A percentile compares a stretch with the other conserved stretches of the same genome.
Conservation (phyloP, 1,284 basidiomycete genomes). For the Fomitopsis betulina region DNA sequence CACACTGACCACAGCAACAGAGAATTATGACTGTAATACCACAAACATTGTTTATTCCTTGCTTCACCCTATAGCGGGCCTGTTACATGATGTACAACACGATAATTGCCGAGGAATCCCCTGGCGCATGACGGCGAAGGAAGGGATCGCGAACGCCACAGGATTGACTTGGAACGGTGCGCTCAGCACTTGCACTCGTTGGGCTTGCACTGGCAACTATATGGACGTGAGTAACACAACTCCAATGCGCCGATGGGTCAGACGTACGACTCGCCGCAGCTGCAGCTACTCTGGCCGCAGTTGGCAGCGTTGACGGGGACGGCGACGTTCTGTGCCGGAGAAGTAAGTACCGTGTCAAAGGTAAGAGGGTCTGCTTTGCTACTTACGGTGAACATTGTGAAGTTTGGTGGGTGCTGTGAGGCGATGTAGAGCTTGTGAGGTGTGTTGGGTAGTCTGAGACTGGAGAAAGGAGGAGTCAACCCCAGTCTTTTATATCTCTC, state of each 20-base stretch:
- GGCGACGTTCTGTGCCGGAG: slow-evolving; percentile 31
- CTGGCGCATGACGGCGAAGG: neutral
- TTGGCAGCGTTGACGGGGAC: slow-evolving; percentile 38
- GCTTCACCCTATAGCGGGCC: neutral
- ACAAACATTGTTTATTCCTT: neutral
- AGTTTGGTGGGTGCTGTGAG: neutral
- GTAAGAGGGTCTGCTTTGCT: neutral
- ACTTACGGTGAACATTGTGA: slow-evolving; percentile 11
- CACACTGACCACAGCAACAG: neutral
- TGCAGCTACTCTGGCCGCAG: slow-evolving; percentile 47
- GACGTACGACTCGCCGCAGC: slow-evolving; percentile 46
- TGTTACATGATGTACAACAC: neutral
- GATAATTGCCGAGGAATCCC: neutral
- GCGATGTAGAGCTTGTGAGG: neutral
- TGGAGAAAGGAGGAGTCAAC: neutral
- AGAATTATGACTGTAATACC: neutral
- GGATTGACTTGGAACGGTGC: neutral
- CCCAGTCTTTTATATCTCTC: slow-evolving; percentile 4
- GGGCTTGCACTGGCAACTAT: slow-evolving; percentile 52
- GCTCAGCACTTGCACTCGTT: slow-evolving; percentile 60
- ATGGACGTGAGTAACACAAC: neutral
- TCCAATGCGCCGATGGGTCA: neutral
- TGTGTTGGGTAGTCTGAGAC: slow-evolving; percentile 6
- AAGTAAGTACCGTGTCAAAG: neutral
- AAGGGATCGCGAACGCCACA: neutral